phyloP scores from a whole-genome alignment of 805 yeast genomes.

The Vanderwaltozyma yarrowii region DNA sequence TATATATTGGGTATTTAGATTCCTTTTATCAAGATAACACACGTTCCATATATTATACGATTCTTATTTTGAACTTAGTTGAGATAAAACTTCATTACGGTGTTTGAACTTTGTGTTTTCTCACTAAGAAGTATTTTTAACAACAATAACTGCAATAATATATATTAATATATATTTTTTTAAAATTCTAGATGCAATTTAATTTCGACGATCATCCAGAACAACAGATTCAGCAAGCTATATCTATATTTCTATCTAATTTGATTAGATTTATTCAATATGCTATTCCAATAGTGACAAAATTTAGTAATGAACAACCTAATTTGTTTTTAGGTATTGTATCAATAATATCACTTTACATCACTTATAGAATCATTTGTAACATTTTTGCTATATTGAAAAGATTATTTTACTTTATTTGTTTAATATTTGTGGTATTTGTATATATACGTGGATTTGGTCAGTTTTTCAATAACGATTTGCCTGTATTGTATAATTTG shows the following conservation, averaged over 20 bases:
- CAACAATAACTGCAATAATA: too few species aligned
- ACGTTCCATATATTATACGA: too few species aligned
- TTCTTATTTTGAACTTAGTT: too few species aligned
- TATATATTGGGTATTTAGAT: too few species aligned
- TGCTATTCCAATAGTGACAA: constrained; percentile 10
- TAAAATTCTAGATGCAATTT: neutral
- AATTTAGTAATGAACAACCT: constrained; percentile 26
- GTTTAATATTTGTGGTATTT: constrained; percentile 15
- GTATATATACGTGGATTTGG: constrained; percentile 29
- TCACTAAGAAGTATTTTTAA: too few species aligned
- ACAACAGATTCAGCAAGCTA: neutral
- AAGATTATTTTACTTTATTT: constrained; percentile 10
- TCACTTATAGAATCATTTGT: constrained; percentile 22
- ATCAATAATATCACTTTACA: constrained; percentile 12
- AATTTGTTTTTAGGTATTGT: constrained; percentile 17
- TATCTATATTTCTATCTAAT: neutral
- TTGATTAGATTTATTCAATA: constrained; percentile 11
- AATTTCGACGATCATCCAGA: neutral
- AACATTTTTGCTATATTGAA: constrained; percentile 25
- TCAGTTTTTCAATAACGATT: constrained; percentile 12
- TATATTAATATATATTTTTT: too few species aligned
- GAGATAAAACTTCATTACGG: too few species aligned
- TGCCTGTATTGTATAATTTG: constrained; percentile 10
- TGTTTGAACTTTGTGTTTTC: too few species aligned
- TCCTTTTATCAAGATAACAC: too few species aligned